These are phyloP conservation scores for Ophiostoma angusticollis DNA, from an alignment of 2,329 filamentous ascomycete species.

Conservation along the genomic window DNA sequence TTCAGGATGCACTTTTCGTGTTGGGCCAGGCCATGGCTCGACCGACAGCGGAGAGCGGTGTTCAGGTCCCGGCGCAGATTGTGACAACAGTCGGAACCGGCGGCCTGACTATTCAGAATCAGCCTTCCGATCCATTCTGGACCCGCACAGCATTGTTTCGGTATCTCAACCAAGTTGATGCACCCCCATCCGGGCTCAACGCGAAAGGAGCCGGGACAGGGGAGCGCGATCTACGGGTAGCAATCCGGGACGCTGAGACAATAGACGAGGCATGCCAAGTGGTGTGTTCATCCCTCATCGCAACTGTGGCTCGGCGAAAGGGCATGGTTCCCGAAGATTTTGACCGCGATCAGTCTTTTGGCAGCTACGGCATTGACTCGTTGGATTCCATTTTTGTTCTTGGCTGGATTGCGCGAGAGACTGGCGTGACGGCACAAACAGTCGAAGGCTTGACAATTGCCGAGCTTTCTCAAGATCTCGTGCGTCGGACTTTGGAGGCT, in stretches of 20 bases:
- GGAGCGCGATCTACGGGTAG: constrained; percentile 2
- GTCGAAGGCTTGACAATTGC: constrained; percentile 13
- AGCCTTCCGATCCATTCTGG: constrained; percentile 42
- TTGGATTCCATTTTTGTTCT: constrained; percentile 15
- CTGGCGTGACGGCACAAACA: constrained; percentile 13
- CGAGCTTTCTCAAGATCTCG: constrained; percentile 11
- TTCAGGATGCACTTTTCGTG: constrained; percentile 35
- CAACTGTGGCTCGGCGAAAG: constrained; percentile 13
- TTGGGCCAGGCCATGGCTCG: constrained; percentile 33
- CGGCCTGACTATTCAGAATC: constrained; percentile 38
- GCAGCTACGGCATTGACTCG: constrained; percentile 16
- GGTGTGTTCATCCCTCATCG: constrained; percentile 9
- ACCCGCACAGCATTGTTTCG: constrained; percentile 35
- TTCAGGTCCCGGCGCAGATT: constrained; percentile 31
- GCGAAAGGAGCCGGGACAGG: neutral
- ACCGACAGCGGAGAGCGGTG: constrained; percentile 16
- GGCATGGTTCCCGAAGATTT: constrained; percentile 13
- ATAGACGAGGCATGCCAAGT: constrained; percentile 3
- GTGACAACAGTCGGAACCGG: constrained; percentile 42
- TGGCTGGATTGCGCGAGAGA: constrained; percentile 14
- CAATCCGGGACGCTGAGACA: constrained; percentile 1
- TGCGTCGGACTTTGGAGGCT: neutral
- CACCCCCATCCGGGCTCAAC: constrained; percentile 19
- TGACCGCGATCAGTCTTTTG: constrained; percentile 9
- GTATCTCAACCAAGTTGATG: constrained; percentile 35